Evolutionary conservation across 2,329 filamentous ascomycete genomes (phyloP).

Genomic region (Cordyceps farinosa): DNA sequence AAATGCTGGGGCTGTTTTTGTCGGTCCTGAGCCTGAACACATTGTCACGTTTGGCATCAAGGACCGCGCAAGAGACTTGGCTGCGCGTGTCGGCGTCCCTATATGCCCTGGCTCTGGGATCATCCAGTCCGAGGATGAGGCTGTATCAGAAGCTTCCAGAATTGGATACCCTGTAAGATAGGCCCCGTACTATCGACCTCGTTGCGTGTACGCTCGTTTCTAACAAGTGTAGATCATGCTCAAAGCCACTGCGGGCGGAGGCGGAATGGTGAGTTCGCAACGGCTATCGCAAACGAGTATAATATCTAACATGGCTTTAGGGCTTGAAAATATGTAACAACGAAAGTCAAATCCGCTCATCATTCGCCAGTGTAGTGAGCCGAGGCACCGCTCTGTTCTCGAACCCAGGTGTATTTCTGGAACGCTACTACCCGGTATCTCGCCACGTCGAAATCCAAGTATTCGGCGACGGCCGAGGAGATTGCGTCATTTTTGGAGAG

Average conservation of each 20-base stretch:
- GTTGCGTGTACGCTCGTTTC: neutral
- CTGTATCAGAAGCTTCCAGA: neutral
- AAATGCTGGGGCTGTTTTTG: conserved; percentile 52
- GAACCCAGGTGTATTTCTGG: conserved; percentile 32
- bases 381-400: conserved; percentile 22
- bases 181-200: too few relatives aligned
- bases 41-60: conserved; percentile 59
- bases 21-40: conserved; percentile 51
- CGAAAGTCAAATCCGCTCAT: conserved; percentile 7
- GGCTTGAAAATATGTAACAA: neutral
- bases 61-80: conserved; percentile 52
- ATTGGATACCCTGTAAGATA: conserved; percentile 3
- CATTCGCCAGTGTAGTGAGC: neutral
- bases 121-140: neutral
- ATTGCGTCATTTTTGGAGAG: conserved; percentile 36
- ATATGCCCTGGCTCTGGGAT: conserved; percentile 34
- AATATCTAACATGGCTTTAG: conserved; percentile 16
- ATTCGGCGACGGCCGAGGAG: conserved; percentile 38
- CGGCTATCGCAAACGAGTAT: neutral
- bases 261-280: conserved; percentile 35
- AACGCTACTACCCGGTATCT: conserved; percentile 35
- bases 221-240: conserved; percentile 32
- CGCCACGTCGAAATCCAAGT: conserved; percentile 47
- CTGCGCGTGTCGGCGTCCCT: conserved; percentile 42
- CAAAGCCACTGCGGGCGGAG: conserved; percentile 41